These are phyloP conservation scores for Alternaria tenuissima DNA, from an alignment of 2,329 filamentous ascomycete genomes.

Conservation along the genomic window DNA sequence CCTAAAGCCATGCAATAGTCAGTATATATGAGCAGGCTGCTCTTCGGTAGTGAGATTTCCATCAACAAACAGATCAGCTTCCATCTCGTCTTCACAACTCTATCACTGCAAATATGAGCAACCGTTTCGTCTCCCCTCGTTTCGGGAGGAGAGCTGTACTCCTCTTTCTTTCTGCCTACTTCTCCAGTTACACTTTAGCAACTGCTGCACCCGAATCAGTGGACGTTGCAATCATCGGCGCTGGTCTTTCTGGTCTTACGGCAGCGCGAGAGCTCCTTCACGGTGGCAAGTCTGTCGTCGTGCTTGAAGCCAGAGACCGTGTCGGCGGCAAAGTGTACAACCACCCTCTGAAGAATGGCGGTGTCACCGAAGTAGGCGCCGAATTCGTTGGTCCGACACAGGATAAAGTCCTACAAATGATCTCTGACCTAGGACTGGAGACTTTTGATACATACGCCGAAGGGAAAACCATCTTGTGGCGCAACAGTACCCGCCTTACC, in stretches of 20 bases:
- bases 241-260: slow-evolving; percentile 48
- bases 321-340: slow-evolving; percentile 62
- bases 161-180: neutral
- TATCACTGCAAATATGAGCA: neutral
- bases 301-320: slow-evolving; percentile 61
- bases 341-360: slow-evolving; percentile 26
- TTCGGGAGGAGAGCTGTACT: neutral
- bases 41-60: neutral
- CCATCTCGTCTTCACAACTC: no score
- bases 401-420: slow-evolving; percentile 26
- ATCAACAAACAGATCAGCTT: neutral
- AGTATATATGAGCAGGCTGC: neutral
- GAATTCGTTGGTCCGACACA: slow-evolving; percentile 38
- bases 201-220: slow-evolving; percentile 17
- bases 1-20: neutral
- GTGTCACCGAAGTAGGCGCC: slow-evolving; percentile 32
- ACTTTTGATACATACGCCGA: slow-evolving; percentile 28
- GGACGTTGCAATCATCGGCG: slow-evolving; percentile 55
- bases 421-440: slow-evolving; percentile 26
- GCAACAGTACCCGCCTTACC: slow-evolving; percentile 16
- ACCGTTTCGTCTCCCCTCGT: neutral
- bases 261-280: slow-evolving; percentile 47
- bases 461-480: slow-evolving; percentile 26
- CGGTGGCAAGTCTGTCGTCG: slow-evolving; percentile 51
- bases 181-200: neutral